These are phyloP conservation scores for Botrytis fragariae DNA, from an alignment of 2,329 filamentous ascomycete genomes.

Conservation along the genomic window DNA sequence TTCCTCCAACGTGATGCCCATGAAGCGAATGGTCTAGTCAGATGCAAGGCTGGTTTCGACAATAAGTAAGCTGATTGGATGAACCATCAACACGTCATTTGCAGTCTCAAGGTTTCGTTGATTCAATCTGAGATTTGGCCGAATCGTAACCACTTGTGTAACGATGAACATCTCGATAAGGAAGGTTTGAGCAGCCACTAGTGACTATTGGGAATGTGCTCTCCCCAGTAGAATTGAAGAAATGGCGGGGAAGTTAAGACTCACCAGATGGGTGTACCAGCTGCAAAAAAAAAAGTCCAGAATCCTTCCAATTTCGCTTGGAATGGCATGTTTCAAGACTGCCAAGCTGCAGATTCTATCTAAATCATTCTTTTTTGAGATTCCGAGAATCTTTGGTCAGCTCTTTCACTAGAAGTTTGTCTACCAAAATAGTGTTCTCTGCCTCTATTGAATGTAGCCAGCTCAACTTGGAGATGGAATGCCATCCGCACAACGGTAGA, in stretches of 20 bases:
- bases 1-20: neutral
- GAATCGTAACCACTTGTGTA: neutral
- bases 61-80: neutral
- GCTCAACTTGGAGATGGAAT: neutral
- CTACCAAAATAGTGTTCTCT: neutral
- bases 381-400: neutral
- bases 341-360: neutral
- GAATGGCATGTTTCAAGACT: neutral
- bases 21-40: neutral
- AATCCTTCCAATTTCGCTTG: slow-evolving; percentile 5
- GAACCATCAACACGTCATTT: neutral
- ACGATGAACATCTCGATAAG: neutral
- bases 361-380: neutral
- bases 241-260: neutral
- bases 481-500: neutral
- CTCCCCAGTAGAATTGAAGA: neutral
- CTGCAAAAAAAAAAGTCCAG: neutral
- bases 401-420: neutral
- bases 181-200: neutral
- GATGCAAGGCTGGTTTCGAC: neutral
- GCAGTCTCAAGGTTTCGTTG: neutral
- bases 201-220: neutral
- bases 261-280: neutral
- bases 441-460: neutral
- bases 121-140: neutral